Base-by-base conservation (phyloP, 2,329 filamentous ascomycete genomes). In the Pseudopyricularia javanii region DNA sequence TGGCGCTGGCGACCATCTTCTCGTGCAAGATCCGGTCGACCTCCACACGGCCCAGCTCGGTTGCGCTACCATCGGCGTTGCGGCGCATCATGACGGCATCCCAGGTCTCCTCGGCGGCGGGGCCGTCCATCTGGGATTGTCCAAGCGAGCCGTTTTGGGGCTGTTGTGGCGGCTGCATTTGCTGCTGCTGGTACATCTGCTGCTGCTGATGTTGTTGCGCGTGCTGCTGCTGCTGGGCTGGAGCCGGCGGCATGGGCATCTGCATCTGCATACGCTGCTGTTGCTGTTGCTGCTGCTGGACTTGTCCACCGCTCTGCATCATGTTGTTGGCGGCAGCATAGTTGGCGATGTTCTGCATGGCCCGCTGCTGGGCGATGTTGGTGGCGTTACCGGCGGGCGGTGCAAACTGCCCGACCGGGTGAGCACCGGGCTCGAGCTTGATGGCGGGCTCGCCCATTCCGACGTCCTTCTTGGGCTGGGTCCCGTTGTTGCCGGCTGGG, bases 41-140 rank as follows among this genome's bases (percentile, higher is more conserved):
- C 53, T 83, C 79, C 5, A 82, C 66, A 51, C 79, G 73, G 24
- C 76, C 79, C 70, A 76, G 76, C 68, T 74, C 78, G 30, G 69
- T 70, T 49, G 74, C 70, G 57, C 78, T 73, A 7, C 79, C 80
- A 35, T 74, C 67, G 4, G 74, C 71, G 54, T 74, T 72, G 45
- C 76, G 73, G 56, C 76, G 74, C 61, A 84, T 72, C 45, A 88
- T 68, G 40, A 87, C 70, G 8, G 77, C 79, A 54, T 77, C 69
- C 35, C 79, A 78, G 43, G 80, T 67, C 3, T 76, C 73, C 32
- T 79, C 65, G 3, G 75, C 74, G 85, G 49, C 68, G 32, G 86
- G 71, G 50, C 91, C 91, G 63, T 97, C 91, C 14, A 85, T 85
- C 66, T 96, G 87, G 24, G 82, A 69, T 26, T 65, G 59, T 8